These are phyloP conservation scores for Aspergillus terreus DNA, from an alignment of 2,329 filamentous ascomycete genomes.

Conservation along the genomic window DNA sequence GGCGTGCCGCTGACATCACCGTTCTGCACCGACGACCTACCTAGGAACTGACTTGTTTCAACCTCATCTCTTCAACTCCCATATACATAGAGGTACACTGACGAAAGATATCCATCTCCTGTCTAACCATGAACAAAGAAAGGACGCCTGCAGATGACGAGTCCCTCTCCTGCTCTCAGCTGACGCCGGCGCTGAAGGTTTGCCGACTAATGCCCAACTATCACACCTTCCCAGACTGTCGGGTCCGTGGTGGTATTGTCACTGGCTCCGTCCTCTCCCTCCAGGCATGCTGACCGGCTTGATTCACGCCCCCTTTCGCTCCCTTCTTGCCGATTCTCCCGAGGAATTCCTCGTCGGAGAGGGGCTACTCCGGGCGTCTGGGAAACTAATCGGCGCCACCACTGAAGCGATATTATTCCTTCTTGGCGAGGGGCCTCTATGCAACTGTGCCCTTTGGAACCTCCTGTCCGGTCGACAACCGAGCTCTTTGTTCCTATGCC, in stretches of 20 bases:
- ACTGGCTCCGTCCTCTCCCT: conserved; percentile 9
- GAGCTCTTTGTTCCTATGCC: too few species aligned
- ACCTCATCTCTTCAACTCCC: too few species aligned
- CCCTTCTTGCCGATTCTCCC: not conserved
- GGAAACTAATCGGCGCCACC: too few species aligned
- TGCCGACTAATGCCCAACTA: conserved; percentile 23
- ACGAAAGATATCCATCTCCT: not conserved
- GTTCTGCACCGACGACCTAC: not conserved
- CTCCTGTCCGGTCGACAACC: too few species aligned
- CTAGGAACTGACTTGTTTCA: too few species aligned
- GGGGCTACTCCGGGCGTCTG: too few species aligned
- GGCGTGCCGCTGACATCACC: not conserved
- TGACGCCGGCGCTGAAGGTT: conserved; percentile 11
- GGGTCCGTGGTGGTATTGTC: conserved; percentile 19
- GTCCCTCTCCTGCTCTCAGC: conserved; percentile 8
- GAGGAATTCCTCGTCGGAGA: not conserved
- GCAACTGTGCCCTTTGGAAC: too few species aligned
- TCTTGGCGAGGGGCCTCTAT: too few species aligned
- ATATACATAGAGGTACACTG: not conserved
- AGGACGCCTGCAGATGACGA: not conserved
- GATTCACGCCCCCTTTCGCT: not conserved
- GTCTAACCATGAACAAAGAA: not conserved
- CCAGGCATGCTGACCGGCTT: too few species aligned
- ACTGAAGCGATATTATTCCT: too few species aligned
- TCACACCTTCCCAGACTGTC: conserved; percentile 25